These are phyloP conservation scores for Candida pseudoviswanathii DNA, from an alignment of 1,139 yeast genomes.

Conservation along the genomic window DNA sequence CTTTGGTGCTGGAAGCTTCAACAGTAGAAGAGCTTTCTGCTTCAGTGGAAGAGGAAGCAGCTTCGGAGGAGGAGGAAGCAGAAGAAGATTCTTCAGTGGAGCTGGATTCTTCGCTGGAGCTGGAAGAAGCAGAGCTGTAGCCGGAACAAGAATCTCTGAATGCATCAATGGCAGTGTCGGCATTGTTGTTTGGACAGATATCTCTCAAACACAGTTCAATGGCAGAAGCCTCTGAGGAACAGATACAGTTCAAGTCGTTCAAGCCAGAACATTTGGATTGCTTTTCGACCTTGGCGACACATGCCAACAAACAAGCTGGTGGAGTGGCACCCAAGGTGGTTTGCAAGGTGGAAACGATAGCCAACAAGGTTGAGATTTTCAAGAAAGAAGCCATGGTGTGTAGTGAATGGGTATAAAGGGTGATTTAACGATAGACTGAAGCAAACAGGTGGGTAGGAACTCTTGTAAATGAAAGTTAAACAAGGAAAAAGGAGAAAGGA, in stretches of 20 bases:
- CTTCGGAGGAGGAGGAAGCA: constrained; percentile 31
- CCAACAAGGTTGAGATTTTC: constrained; percentile 48
- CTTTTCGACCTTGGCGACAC: constrained; percentile 72
- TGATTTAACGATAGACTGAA: constrained; percentile 8
- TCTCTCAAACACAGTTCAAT: constrained; percentile 61
- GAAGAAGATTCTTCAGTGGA: constrained; percentile 25
- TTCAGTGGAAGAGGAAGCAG: constrained; percentile 30
- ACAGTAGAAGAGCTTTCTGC: constrained; percentile 23
- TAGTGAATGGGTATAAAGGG: neutral
- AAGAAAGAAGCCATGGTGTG: constrained; percentile 17
- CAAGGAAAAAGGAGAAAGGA: neutral
- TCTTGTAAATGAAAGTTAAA: neutral
- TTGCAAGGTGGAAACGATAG: constrained; percentile 52
- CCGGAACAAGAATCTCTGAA: constrained; percentile 58
- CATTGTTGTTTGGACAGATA: constrained; percentile 64
- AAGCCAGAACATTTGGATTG: constrained; percentile 57
- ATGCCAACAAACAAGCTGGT: constrained; percentile 88
- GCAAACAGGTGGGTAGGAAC: neutral
- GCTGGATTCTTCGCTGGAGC: constrained; percentile 26
- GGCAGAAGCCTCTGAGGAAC: constrained; percentile 52
- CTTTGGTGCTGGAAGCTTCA: constrained; percentile 19
- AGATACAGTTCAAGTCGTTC: constrained; percentile 66
- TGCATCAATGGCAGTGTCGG: constrained; percentile 57
- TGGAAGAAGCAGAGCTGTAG: constrained; percentile 23
- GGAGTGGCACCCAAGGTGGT: constrained; percentile 65